These are phyloP conservation scores for Eucalyptus curtisii DNA, from an alignment of 345 rosid species.

Conservation along the genomic window DNA sequence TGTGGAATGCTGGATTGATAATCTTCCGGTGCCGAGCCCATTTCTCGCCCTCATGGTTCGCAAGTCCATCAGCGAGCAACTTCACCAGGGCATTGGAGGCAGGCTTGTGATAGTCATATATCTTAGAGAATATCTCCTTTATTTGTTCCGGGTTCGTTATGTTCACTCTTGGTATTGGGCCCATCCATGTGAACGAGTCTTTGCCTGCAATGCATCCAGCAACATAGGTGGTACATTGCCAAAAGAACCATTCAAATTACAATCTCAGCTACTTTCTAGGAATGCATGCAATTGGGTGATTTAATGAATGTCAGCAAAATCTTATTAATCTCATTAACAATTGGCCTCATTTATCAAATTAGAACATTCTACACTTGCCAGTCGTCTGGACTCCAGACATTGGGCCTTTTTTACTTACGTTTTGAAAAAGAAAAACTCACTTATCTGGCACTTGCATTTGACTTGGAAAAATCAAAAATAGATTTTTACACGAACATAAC, in stretches of 20 bases:
- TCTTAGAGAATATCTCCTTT: slow-evolving; percentile 17
- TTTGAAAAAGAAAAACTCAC: not conserved
- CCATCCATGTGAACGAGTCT: slow-evolving; percentile 27
- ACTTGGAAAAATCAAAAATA: not conserved
- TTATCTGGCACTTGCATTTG: not conserved
- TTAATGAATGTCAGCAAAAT: not conserved
- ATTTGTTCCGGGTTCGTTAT: slow-evolving; percentile 22
- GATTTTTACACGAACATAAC: no score
- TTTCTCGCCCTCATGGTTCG: slow-evolving; percentile 23
- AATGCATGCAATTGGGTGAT: not conserved
- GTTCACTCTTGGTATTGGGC: slow-evolving; percentile 20
- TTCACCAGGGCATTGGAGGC: not conserved
- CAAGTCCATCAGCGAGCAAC: slow-evolving; percentile 28
- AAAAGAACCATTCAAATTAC: not conserved
- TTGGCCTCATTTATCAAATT: not conserved
- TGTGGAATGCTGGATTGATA: slow-evolving; percentile 40
- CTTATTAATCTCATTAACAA: not conserved
- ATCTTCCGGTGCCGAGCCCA: slow-evolving; percentile 50
- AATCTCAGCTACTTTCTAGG: not conserved
- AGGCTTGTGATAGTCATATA: slow-evolving; percentile 22
- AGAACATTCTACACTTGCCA: not conserved
- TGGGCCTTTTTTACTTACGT: not conserved
- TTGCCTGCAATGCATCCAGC: slow-evolving; percentile 10
- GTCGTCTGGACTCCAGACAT: not conserved
- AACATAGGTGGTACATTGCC: not conserved